Evolutionary conservation across 2,329 filamentous ascomycete species (phyloP), one percentile per base, ranked within the genome.

Genomic region (Ceratocystis cacaofunesta): DNA sequence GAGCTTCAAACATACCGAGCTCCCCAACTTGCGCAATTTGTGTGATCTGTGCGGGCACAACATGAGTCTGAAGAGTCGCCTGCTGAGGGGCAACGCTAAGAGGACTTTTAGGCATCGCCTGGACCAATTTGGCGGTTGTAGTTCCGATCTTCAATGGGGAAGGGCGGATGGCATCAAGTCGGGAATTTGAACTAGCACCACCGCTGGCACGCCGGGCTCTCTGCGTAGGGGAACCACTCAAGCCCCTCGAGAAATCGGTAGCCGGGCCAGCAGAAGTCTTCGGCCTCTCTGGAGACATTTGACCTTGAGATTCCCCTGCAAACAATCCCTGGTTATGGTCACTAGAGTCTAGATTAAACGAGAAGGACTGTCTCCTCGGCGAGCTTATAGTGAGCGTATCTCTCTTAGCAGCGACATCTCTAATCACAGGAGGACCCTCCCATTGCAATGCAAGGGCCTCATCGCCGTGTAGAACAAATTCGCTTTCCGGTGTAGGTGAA

Each of bases 301-400:
- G 43, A 7, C n/a, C 22, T 25, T 36, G 30, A n/a, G 22, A 25
- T 10, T 60, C 61, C 12, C 28, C 30, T 10, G 8, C n/a, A 32
- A 30, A 19, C n/a, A 30, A 15, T 3, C 5, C 28, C 32, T 58
- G 28, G 28, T n/a, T 36, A n/a, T 17, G 15, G 19, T 65, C 62
- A 50, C 36, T 46, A 36, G 52, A 44, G 25, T 64, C 55, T 12
- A 81, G 74, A 66, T 77, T 77, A 73, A 79, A 78, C 3, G 77
- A 76, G 64, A 82, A 74, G 69, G 81, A 83, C 58, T 75, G 74
- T 44, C 78, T 75, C 22, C 77, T 74, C 1, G 78, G 75, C 0
- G 76, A 74, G 68, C 76, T 75, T 22, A 80, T 76, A 0, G 78
- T 78, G 15, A 80, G 69, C 1, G 79, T 81, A 55, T 83, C 79